Evolutionary conservation across 2,329 filamentous ascomycete genomes (phyloP).

Genomic region (Westerdykella ornata): DNA sequence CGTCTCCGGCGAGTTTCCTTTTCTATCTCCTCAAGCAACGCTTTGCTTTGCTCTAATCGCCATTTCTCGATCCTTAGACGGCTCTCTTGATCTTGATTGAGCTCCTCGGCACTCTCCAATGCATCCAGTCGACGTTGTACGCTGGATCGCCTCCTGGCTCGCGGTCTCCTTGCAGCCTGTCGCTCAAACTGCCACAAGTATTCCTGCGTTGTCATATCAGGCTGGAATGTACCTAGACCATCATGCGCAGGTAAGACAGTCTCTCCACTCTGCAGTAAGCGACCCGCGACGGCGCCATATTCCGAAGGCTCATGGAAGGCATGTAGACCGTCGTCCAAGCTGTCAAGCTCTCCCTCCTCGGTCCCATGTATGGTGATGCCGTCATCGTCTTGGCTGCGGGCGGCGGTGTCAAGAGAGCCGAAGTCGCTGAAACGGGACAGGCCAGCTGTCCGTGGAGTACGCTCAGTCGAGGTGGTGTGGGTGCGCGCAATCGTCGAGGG

Average conservation of each 20-base stretch:
- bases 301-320: slow-evolving; percentile 66
- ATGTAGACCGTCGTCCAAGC: slow-evolving; percentile 82
- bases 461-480: slow-evolving; percentile 58
- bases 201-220: slow-evolving; percentile 62
- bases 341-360: slow-evolving; percentile 71
- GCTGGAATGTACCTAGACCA: slow-evolving; percentile 79
- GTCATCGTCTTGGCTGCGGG: slow-evolving; percentile 48
- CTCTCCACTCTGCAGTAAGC: slow-evolving; percentile 50
- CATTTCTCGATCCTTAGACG: slow-evolving; percentile 83
- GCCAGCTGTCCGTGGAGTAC: slow-evolving; percentile 59
- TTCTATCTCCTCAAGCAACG: slow-evolving; percentile 82
- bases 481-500: slow-evolving; percentile 63
- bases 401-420: slow-evolving; percentile 66
- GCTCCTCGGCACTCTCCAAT: slow-evolving; percentile 46
- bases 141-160: slow-evolving; percentile 49
- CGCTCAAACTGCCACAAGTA: slow-evolving; percentile 85
- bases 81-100: slow-evolving; percentile 62
- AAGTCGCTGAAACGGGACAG: slow-evolving; percentile 72
- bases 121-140: slow-evolving; percentile 52
- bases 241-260: slow-evolving; percentile 86
- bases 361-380: slow-evolving; percentile 40
- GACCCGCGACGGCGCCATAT: slow-evolving; percentile 38
- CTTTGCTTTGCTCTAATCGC: slow-evolving; percentile 82
- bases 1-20: slow-evolving; percentile 67
- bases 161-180: slow-evolving; percentile 61